Evolutionary conservation across 768 basidiomycete genomes (phyloP).

Genomic region (Rickenella mellea): DNA sequence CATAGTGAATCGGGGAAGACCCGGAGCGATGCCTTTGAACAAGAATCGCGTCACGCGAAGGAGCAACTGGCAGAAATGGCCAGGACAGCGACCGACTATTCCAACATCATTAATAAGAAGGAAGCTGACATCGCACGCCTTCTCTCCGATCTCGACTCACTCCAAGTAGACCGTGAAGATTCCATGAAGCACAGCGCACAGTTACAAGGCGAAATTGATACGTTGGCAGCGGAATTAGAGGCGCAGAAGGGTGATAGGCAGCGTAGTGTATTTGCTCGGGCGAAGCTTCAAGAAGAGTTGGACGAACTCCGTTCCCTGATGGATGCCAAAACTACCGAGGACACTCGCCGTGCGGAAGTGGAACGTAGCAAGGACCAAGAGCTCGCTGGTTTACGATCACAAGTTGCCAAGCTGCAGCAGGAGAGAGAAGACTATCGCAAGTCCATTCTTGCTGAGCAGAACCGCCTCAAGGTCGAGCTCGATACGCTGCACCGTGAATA

Average conservation of each 20-base stretch:
- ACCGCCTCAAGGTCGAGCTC: slow-evolving; percentile 66
- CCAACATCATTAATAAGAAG: slow-evolving; percentile 65
- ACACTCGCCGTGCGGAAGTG: slow-evolving; percentile 71
- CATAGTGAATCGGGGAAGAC: slow-evolving; percentile 53
- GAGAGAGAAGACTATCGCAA: slow-evolving; percentile 61
- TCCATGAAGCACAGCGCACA: slow-evolving; percentile 54
- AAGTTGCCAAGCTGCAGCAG: slow-evolving; percentile 50
- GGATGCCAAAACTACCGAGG: slow-evolving; percentile 80
- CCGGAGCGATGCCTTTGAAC: slow-evolving; percentile 54
- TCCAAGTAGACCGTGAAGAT: slow-evolving; percentile 44
- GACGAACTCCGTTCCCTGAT: slow-evolving; percentile 80
- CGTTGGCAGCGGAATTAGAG: slow-evolving; percentile 50
- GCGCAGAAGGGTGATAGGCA: slow-evolving; percentile 49
- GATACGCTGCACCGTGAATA: slow-evolving; percentile 57
- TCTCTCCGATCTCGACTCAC: slow-evolving; percentile 39
- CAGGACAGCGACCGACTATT: slow-evolving; percentile 69
- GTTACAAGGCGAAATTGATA: slow-evolving; percentile 60
- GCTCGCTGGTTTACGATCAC: slow-evolving; percentile 57
- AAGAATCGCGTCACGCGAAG: slow-evolving; percentile 59
- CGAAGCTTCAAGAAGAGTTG: slow-evolving; percentile 70
- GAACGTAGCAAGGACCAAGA: slow-evolving; percentile 86
- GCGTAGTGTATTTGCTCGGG: slow-evolving; percentile 33
- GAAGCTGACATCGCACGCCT: slow-evolving; percentile 60
- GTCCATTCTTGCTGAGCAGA: slow-evolving; percentile 53
- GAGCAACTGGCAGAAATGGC: slow-evolving; percentile 71